Evolutionary conservation across 305 asterid genomes (phyloP).

Genomic region (Rubia balearica): DNA sequence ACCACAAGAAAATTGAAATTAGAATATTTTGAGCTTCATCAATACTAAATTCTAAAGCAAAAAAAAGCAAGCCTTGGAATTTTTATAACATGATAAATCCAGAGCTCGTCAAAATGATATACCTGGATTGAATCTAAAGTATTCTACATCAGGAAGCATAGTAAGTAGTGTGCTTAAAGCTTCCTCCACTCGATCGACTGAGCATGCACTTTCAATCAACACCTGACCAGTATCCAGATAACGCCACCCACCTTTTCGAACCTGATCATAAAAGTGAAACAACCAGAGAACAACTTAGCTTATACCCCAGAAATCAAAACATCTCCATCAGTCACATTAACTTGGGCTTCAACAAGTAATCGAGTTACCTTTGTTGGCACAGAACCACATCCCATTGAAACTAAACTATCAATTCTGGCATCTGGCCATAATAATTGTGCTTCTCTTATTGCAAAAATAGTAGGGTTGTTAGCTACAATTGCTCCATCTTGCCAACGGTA

Average conservation of each 20-base stretch:
- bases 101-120: not conserved
- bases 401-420: conserved; percentile 87
- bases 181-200: conserved; percentile 99
- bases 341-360: not conserved
- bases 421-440: conserved; percentile 99
- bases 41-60: not conserved
- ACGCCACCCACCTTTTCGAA: conserved; percentile 99
- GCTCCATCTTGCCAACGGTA: conserved; percentile 99
- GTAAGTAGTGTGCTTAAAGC: conserved; percentile 87
- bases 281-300: not conserved
- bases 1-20: not conserved
- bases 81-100: too few relatives aligned
- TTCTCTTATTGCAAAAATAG: conserved; percentile 87
- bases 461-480: conserved; percentile 96
- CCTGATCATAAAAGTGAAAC: conserved; percentile 20
- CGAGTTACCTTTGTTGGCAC: conserved; percentile 79
- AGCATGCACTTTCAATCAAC: conserved; percentile 97
- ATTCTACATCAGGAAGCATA: conserved; percentile 90
- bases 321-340: not conserved
- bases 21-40: too few relatives aligned
- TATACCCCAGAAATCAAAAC: not conserved
- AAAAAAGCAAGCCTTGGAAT: not conserved
- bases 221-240: conserved; percentile 96
- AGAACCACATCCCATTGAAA: conserved; percentile 96
- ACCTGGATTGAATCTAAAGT: conserved; percentile 99